Evolutionary conservation across 768 basidiomycete species (phyloP).

Genomic region (Kwoniella botswanensis): DNA sequence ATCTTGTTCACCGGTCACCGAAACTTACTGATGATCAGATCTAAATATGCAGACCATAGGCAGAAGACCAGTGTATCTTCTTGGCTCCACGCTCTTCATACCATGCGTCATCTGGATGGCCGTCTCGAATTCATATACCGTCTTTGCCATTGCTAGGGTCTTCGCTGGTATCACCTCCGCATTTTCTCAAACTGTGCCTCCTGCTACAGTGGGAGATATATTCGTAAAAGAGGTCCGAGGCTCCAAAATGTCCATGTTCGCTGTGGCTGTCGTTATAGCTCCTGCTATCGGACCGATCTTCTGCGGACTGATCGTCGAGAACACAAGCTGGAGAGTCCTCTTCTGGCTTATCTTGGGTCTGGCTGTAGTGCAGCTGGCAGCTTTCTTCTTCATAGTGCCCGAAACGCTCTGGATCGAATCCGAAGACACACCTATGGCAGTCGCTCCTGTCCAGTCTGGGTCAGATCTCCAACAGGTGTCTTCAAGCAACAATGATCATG

Average conservation of each 20-base stretch:
- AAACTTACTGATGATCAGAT: not conserved
- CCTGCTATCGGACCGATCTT: slow-evolving; percentile 42
- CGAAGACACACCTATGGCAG: not conserved
- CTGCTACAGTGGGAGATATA: slow-evolving; percentile 44
- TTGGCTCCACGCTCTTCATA: slow-evolving; percentile 39
- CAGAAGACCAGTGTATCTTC: slow-evolving; percentile 38
- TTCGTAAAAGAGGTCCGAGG: slow-evolving; percentile 39
- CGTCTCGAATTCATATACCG: slow-evolving; percentile 19
- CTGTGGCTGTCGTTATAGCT: slow-evolving; percentile 32
- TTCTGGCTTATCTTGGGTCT: slow-evolving; percentile 45
- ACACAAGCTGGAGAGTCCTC: slow-evolving; percentile 33
- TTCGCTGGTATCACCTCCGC: slow-evolving; percentile 33
- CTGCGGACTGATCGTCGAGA: slow-evolving; percentile 36
- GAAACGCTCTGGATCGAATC: slow-evolving; percentile 42
- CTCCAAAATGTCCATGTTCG: slow-evolving; percentile 35
- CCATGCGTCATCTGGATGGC: slow-evolving; percentile 42
- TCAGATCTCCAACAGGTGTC: not conserved
- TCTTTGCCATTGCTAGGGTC: slow-evolving; percentile 34
- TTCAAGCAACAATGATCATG: slow-evolving; percentile 7
- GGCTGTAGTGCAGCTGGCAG: slow-evolving; percentile 32
- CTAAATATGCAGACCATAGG: slow-evolving; percentile 22
- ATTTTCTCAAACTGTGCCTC: slow-evolving; percentile 39
- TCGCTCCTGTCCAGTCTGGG: no score
- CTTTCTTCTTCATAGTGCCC: slow-evolving; percentile 39
- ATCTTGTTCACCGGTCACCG: not conserved